phyloP scores from a whole-genome alignment of 75 land plant genomes.

The Sequoia sempervirens region DNA sequence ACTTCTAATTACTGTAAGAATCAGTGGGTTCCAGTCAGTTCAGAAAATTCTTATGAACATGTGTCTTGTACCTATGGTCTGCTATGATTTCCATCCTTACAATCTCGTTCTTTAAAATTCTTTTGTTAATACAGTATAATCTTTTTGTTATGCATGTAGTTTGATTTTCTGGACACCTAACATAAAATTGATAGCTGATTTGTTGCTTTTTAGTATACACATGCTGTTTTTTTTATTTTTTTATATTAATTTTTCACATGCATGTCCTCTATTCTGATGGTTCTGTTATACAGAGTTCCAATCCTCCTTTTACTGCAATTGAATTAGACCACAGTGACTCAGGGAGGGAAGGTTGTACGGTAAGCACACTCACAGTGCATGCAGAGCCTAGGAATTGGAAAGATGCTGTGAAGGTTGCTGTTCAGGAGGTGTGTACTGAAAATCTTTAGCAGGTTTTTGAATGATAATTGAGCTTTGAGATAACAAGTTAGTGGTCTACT shows the following conservation, averaged over 20 bases:
- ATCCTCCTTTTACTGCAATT: conserved; percentile 95
- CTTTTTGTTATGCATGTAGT: neutral
- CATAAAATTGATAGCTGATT: neutral
- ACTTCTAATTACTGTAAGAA: neutral
- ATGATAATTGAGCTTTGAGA: neutral
- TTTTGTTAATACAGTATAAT: neutral
- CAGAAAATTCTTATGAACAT: neutral
- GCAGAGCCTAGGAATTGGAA: conserved; percentile 93
- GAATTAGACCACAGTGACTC: conserved; percentile 99
- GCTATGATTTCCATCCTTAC: neutral
- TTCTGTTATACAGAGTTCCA: conserved; percentile 75
- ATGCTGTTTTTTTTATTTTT: neutral
- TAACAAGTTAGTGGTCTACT: neutral
- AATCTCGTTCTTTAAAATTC: neutral
- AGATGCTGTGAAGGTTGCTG: conserved; percentile 92
- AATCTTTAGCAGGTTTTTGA: neutral
- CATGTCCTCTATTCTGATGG: neutral
- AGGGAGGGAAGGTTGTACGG: conserved; percentile 98
- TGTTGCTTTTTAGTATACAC: neutral
- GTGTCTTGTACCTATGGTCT: neutral
- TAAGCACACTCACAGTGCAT: conserved; percentile 93
- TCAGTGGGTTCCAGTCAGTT: neutral
- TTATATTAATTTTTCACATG: neutral
- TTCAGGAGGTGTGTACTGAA: conserved; percentile 75
- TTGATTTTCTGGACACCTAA: neutral